phyloP scores from a whole-genome alignment of 495 filamentous ascomycete species.

The Astrothelium macrocarpum region DNA sequence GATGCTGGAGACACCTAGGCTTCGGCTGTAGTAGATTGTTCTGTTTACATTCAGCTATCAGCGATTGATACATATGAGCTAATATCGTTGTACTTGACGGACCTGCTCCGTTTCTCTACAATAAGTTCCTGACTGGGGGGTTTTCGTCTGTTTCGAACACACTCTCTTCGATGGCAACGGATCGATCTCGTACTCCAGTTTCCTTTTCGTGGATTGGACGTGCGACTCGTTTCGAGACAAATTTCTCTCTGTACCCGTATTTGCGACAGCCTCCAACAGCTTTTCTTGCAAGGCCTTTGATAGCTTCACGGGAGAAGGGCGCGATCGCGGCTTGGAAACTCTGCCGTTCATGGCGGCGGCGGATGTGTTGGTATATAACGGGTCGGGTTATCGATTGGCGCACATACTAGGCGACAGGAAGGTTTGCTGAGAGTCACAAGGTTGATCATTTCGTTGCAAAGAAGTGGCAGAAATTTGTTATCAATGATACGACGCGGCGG shows the following conservation, averaged over 20 bases:
- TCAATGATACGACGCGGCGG: too few species aligned
- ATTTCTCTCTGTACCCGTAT: conserved; percentile 16
- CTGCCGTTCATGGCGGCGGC: conserved; percentile 15
- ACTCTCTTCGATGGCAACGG: conserved; percentile 22
- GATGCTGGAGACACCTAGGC: conserved; percentile 21
- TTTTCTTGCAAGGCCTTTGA: too few species aligned
- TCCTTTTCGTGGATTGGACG: conserved; percentile 21
- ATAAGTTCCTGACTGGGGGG: conserved; percentile 16
- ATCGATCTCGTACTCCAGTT: conserved; percentile 17
- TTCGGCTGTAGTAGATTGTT: conserved; percentile 23
- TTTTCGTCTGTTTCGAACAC: conserved; percentile 21
- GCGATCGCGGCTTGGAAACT: conserved; percentile 22
- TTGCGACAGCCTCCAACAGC: conserved; percentile 17
- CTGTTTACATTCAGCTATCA: conserved; percentile 1
- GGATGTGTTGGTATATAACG: background rate
- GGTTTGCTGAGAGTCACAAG: too few species aligned
- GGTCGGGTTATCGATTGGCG: background rate
- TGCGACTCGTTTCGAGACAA: conserved; percentile 9
- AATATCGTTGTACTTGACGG: conserved; percentile 20
- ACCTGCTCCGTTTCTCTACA: too few species aligned
- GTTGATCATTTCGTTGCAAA: too few species aligned
- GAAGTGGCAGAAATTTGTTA: too few species aligned
- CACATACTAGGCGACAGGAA: too few species aligned
- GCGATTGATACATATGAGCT: background rate
- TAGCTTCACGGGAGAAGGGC: too few species aligned